Evolutionary conservation across 1,284 basidiomycete species (phyloP).

Genomic region (Irpex sp.): DNA sequence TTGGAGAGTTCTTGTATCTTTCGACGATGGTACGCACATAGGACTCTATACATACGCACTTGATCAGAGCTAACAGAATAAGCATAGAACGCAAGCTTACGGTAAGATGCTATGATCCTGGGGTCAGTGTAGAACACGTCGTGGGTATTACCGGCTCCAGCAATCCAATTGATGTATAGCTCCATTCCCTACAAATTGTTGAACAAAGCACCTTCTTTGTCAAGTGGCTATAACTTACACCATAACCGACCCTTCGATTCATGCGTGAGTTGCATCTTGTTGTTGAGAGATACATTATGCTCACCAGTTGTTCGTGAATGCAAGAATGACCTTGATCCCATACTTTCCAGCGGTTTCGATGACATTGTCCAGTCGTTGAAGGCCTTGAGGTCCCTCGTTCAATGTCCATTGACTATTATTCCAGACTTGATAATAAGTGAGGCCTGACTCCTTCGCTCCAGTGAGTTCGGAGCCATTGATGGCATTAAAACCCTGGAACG

Average conservation of each 20-base stretch:
- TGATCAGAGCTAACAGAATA: background rate
- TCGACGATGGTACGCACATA: conserved; percentile 53
- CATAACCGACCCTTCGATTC: conserved; percentile 30
- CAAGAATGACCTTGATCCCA: conserved; percentile 55
- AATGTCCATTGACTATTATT: conserved; percentile 45
- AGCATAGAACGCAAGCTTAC: conserved; percentile 26
- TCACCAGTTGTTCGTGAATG: conserved; percentile 72
- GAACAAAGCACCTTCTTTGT: background rate
- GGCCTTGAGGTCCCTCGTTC: conserved; percentile 61
- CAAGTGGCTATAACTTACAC: conserved; percentile 18
- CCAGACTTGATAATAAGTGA: conserved; percentile 50
- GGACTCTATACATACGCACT: conserved; percentile 31
- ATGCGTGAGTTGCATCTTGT: background rate
- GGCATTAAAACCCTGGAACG: conserved; percentile 52
- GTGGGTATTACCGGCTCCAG: conserved; percentile 38
- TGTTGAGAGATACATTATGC: background rate
- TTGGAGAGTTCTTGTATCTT: conserved; percentile 48
- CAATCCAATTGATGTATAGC: conserved; percentile 52
- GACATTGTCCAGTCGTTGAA: conserved; percentile 66
- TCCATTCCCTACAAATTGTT: conserved; percentile 31
- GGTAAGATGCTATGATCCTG: conserved; percentile 46
- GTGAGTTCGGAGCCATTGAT: conserved; percentile 56
- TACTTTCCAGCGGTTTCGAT: conserved; percentile 55
- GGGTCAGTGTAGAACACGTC: conserved; percentile 52
- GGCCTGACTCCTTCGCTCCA: conserved; percentile 42